These are phyloP conservation scores for Cladosporium velox DNA, from an alignment of 2,329 filamentous ascomycete species.

Conservation along the genomic window DNA sequence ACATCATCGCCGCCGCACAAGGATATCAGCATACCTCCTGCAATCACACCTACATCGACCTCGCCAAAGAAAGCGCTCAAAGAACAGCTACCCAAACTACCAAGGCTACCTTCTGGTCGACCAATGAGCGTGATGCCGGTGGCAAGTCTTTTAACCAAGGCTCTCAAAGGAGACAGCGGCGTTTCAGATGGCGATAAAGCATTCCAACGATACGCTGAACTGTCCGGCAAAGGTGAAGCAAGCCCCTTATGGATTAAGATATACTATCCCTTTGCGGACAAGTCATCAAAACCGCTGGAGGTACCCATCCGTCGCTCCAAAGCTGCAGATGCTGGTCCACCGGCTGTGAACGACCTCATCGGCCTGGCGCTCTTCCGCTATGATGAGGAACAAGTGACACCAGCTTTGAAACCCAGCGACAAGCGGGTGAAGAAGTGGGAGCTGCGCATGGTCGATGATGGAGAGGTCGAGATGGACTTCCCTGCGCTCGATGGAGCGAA, in stretches of 20 bases:
- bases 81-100: slow-evolving; percentile 58
- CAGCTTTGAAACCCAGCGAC: slow-evolving; percentile 64
- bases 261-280: slow-evolving; percentile 70
- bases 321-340: slow-evolving; percentile 67
- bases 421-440: slow-evolving; percentile 81
- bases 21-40: slow-evolving; percentile 40
- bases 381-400: slow-evolving; percentile 72
- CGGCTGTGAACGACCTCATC: slow-evolving; percentile 75
- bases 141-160: slow-evolving; percentile 69
- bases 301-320: slow-evolving; percentile 70
- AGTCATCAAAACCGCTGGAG: slow-evolving; percentile 66
- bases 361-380: slow-evolving; percentile 78
- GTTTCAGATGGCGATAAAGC: slow-evolving; percentile 58
- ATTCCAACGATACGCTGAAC: slow-evolving; percentile 73
- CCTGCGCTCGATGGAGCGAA: slow-evolving; percentile 74
- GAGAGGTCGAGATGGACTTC: slow-evolving; percentile 83
- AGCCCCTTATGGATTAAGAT: slow-evolving; percentile 76
- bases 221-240: slow-evolving; percentile 76
- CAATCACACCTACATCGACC: slow-evolving; percentile 47
- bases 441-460: slow-evolving; percentile 79
- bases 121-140: slow-evolving; percentile 71
- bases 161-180: slow-evolving; percentile 52
- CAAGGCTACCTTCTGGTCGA: slow-evolving; percentile 69
- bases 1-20: slow-evolving; percentile 49
- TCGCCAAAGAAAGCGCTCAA: slow-evolving; percentile 66